A percentile compares a stretch with the other conserved stretches of the same genome.
Conservation (phyloP, 2,329 filamentous ascomycete species). For the Lecanicillium sp. region DNA sequence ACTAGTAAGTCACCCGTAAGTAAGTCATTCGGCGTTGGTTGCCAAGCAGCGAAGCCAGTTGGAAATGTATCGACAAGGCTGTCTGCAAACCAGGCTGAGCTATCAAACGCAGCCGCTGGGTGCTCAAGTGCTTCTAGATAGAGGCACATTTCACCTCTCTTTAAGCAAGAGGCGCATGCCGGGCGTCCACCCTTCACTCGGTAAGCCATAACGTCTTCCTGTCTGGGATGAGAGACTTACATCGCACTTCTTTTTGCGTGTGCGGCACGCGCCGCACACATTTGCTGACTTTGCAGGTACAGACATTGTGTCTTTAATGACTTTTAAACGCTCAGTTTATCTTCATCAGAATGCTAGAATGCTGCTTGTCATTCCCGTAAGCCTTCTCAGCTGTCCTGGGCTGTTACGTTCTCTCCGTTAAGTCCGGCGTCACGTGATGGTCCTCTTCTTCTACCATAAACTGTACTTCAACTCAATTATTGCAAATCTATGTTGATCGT, state of each 20-base stretch:
- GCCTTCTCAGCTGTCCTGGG: constrained; percentile 29
- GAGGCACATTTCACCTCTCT: constrained; percentile 15
- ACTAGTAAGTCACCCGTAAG: background rate
- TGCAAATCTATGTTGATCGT: too few species aligned
- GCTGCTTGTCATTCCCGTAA: constrained; percentile 20
- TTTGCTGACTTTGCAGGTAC: constrained; percentile 15
- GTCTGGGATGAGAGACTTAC: constrained; percentile 7
- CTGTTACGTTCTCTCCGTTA: too few species aligned
- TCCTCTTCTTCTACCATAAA: too few species aligned
- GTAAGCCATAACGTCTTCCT: background rate
- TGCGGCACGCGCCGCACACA: constrained; percentile 17
- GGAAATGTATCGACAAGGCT: background rate
- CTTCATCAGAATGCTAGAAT: too few species aligned
- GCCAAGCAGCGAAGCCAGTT: constrained; percentile 1
- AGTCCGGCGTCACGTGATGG: too few species aligned
- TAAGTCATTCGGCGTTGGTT: background rate
- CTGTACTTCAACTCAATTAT: too few species aligned
- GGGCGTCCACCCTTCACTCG: constrained; percentile 12
- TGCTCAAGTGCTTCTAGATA: constrained; percentile 4
- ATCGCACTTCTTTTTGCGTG: constrained; percentile 18
- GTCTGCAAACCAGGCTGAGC: background rate
- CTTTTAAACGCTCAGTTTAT: too few species aligned
- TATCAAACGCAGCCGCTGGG: background rate
- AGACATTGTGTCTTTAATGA: too few species aligned
- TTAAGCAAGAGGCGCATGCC: constrained; percentile 12